Percentiles rank a stretch among this genome's conserved stretches.
These are phyloP conservation scores for Bruguiera parviflora DNA, from an alignment of 345 rosid species.

Conservation along the genomic window DNA sequence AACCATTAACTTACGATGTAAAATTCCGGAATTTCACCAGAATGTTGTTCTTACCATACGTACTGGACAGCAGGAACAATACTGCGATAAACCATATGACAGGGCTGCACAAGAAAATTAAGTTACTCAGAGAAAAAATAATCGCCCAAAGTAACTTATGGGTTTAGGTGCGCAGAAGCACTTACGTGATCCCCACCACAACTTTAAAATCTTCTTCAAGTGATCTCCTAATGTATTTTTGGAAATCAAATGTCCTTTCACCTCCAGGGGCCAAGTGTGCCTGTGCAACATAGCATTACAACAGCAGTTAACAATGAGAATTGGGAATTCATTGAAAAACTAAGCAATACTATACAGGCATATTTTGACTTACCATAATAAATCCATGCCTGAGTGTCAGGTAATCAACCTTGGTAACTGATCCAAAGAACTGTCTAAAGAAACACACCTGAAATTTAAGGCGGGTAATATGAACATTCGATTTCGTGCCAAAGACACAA, in stretches of 20 bases:
- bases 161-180: background rate
- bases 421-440: conserved; percentile 86
- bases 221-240: conserved; percentile 75
- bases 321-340: background rate
- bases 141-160: background rate
- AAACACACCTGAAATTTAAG: conserved; percentile 58
- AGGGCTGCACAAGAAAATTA: conserved; percentile 52
- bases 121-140: background rate
- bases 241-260: conserved; percentile 66
- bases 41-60: conserved; percentile 56
- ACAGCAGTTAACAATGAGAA: background rate
- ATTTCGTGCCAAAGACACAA: background rate
- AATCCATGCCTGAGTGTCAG: conserved; percentile 86
- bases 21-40: background rate
- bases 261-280: conserved; percentile 86
- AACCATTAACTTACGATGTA: background rate
- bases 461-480: background rate
- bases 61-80: conserved; percentile 61
- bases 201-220: conserved; percentile 83
- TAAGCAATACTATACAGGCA: too few species aligned
- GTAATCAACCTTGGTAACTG: conserved; percentile 87
- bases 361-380: conserved; percentile 46
- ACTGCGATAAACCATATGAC: conserved; percentile 70
- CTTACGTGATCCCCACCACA: conserved; percentile 83
- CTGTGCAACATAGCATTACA: conserved; percentile 32